phyloP scores from a whole-genome alignment of 1,139 yeast genomes.

The Torulaspora globosa region DNA sequence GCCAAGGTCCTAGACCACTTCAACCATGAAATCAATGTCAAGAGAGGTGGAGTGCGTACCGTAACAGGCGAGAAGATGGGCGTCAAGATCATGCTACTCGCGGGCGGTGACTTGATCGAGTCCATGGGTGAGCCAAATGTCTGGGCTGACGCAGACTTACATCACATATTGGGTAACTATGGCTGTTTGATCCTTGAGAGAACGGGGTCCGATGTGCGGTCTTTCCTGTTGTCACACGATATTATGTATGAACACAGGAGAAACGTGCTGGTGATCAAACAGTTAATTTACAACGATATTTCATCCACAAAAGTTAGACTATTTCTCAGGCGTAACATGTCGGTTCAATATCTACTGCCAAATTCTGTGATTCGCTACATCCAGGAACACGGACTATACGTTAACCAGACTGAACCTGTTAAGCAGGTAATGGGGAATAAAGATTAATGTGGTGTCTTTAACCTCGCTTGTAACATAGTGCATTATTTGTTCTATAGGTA shows the following conservation, averaged over 20 bases:
- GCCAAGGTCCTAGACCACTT: conserved; percentile 95
- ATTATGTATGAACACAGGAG: conserved; percentile 95
- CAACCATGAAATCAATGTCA: conserved; percentile 88
- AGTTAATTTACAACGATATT: conserved; percentile 91
- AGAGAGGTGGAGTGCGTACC: conserved; percentile 79
- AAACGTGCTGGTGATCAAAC: conserved; percentile 90
- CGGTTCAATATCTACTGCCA: conserved; percentile 90
- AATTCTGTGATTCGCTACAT: conserved; percentile 92
- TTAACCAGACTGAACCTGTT: conserved; percentile 86
- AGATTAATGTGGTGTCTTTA: conserved; percentile 16
- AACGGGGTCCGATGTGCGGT: conserved; percentile 92
- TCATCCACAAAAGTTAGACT: conserved; percentile 91
- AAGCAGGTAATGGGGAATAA: conserved; percentile 71
- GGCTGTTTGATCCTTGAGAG: conserved; percentile 96
- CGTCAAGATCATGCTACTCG: conserved; percentile 90
- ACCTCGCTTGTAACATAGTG: conserved; percentile 7
- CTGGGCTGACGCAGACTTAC: conserved; percentile 95
- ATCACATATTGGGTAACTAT: conserved; percentile 89
- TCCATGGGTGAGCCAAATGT: conserved; percentile 99
- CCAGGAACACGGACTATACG: conserved; percentile 82
- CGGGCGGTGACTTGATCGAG: conserved; percentile 97
- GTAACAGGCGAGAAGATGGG: conserved; percentile 74
- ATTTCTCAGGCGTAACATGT: conserved; percentile 91
- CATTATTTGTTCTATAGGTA: background rate
- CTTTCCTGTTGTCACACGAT: conserved; percentile 86